These are phyloP conservation scores for Brassica rapa DNA, from an alignment of 345 rosid species.

Conservation along the genomic window DNA sequence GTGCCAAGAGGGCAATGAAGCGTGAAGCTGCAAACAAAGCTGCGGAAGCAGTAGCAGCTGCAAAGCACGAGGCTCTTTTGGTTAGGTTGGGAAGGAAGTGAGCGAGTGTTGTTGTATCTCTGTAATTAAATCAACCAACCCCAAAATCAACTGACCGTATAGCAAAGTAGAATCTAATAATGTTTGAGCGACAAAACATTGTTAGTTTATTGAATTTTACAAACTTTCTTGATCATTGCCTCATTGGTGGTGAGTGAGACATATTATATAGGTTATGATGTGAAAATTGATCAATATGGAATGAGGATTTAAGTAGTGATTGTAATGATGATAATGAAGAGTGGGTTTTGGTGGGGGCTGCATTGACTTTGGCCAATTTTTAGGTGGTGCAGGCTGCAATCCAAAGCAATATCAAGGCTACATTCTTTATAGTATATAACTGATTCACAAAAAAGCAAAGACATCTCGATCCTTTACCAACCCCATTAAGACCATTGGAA, in stretches of 20 bases:
- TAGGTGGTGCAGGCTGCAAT: constrained; percentile 38
- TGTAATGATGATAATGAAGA: constrained; percentile 23
- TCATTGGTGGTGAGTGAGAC: constrained; percentile 1
- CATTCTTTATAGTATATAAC: background rate
- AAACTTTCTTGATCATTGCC: constrained; percentile 14
- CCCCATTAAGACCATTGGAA: constrained; percentile 34
- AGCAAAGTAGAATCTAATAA: constrained; percentile 34
- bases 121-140: constrained; percentile 24
- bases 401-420: constrained; percentile 33
- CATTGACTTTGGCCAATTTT: constrained; percentile 30
- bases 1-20: constrained; percentile 89
- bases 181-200: constrained; percentile 25
- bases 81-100: constrained; percentile 42
- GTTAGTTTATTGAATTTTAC: constrained; percentile 6
- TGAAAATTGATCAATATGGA: background rate
- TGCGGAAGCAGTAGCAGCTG: constrained; percentile 58
- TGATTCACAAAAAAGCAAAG: background rate
- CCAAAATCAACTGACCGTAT: constrained; percentile 24
- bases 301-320: constrained; percentile 19
- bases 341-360: constrained; percentile 34
- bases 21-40: constrained; percentile 90
- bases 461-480: constrained; percentile 34
- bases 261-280: background rate
- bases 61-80: constrained; percentile 44
- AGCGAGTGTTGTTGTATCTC: constrained; percentile 24